A percentile compares a stretch with the other conserved stretches of the same genome.
Conservation (phyloP, 2,329 filamentous ascomycete species). For the Colletotrichum incanum region DNA sequence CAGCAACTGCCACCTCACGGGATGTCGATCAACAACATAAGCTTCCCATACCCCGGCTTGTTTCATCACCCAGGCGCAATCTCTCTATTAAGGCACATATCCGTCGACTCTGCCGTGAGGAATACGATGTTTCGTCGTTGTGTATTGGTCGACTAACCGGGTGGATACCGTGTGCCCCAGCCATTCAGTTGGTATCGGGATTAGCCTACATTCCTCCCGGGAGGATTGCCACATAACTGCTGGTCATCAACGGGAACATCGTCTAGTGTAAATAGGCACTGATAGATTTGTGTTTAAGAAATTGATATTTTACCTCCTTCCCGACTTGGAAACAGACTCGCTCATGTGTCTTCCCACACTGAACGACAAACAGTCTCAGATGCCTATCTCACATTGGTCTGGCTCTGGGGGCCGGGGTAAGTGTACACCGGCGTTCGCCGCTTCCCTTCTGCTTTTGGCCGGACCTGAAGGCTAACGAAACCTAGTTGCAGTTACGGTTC, state of each 20-base stretch:
- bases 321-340: not conserved
- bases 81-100: slow-evolving; percentile 19
- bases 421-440: slow-evolving; percentile 10
- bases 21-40: slow-evolving; percentile 29
- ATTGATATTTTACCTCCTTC: not conserved
- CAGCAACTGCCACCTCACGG: slow-evolving; percentile 8
- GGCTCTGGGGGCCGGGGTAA: too few relatives aligned
- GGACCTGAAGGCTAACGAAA: not conserved
- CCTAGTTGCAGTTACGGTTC: not conserved
- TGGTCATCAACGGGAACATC: not conserved
- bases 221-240: not conserved
- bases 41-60: slow-evolving; percentile 15
- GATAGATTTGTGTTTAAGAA: not conserved
- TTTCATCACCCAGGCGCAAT: slow-evolving; percentile 7
- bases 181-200: not conserved
- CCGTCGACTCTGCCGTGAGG: slow-evolving; percentile 5
- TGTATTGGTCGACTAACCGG: not conserved
- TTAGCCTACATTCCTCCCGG: not conserved
- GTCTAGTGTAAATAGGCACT: not conserved
- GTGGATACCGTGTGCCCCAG: not conserved
- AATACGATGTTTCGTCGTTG: not conserved
- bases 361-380: not conserved
- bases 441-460: not conserved
- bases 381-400: slow-evolving; percentile 11
- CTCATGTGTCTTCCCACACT: not conserved